Evolutionary conservation across 768 basidiomycete genomes (phyloP).

Genomic region (Peribolospora baueri): DNA sequence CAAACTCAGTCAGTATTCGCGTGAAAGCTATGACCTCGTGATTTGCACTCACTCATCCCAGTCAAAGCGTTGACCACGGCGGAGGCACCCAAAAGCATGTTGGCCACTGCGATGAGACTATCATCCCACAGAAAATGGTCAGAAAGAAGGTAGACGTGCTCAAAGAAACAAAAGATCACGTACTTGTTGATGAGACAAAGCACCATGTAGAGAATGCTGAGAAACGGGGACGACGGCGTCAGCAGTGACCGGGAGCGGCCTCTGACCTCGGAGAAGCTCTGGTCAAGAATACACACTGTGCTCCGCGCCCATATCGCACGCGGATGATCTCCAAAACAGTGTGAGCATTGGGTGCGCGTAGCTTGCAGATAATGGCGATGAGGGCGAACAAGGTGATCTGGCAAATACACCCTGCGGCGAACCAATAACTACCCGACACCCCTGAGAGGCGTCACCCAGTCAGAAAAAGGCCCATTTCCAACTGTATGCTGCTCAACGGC

Average conservation of each 20-base stretch:
- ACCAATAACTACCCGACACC: background rate
- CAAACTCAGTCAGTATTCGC: too few species aligned
- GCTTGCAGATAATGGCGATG: slow-evolving; percentile 27
- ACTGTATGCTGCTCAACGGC: too few species aligned
- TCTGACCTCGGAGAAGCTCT: too few species aligned
- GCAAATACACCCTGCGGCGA: slow-evolving; percentile 19
- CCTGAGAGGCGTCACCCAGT: background rate
- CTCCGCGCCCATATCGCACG: background rate
- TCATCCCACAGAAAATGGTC: background rate
- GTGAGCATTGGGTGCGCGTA: slow-evolving; percentile 34
- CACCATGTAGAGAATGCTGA: slow-evolving; percentile 16
- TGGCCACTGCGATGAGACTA: slow-evolving; percentile 27
- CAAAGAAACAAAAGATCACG: background rate
- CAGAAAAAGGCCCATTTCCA: too few species aligned
- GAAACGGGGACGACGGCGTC: background rate
- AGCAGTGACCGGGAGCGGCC: too few species aligned
- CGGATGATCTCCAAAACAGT: slow-evolving; percentile 35
- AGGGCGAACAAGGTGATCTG: slow-evolving; percentile 30
- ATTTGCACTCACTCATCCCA: slow-evolving; percentile 22
- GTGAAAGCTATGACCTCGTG: too few species aligned
- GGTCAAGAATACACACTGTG: slow-evolving; percentile 22
- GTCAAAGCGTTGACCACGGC: slow-evolving; percentile 28
- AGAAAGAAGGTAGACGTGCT: background rate
- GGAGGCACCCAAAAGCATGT: slow-evolving; percentile 28
- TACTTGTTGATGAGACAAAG: slow-evolving; percentile 29